Percentiles rank a stretch among this genome's conserved stretches.
phyloP scores from a whole-genome alignment of 352 stramenopile species.

The Peronospora destructor region DNA sequence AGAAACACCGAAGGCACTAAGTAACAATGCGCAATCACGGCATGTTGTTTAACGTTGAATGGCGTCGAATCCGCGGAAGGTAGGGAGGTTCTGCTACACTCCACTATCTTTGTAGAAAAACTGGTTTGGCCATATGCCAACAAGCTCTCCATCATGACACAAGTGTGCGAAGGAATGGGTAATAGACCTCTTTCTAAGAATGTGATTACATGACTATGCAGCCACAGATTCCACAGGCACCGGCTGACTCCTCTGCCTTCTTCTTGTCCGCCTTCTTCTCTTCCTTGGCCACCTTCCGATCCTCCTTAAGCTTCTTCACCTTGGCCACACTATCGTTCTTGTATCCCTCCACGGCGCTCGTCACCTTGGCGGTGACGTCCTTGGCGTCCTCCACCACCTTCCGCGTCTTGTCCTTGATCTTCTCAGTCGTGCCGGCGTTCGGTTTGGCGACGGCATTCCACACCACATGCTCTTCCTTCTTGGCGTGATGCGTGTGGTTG shows the following conservation, averaged over 20 bases:
- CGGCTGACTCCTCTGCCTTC: slow-evolving; percentile 39
- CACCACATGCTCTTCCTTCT: slow-evolving; percentile 39
- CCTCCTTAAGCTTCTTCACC: slow-evolving; percentile 47
- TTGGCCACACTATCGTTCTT: slow-evolving; percentile 63
- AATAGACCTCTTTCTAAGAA: neutral
- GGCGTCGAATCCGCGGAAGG: neutral
- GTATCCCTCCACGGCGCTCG: slow-evolving; percentile 54
- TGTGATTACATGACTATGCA: slow-evolving; percentile 57
- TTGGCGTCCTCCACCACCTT: slow-evolving; percentile 38
- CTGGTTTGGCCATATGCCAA: neutral
- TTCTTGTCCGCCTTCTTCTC: slow-evolving; percentile 35
- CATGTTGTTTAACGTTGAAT: slow-evolving; percentile 27
- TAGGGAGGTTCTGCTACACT: slow-evolving; percentile 14
- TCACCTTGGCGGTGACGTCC: slow-evolving; percentile 37
- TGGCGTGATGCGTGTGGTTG: slow-evolving; percentile 18
- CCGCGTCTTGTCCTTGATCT: slow-evolving; percentile 42
- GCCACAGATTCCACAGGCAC: slow-evolving; percentile 44
- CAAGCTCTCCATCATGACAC: neutral
- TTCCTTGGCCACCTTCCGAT: slow-evolving; percentile 44
- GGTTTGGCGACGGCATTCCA: slow-evolving; percentile 40
- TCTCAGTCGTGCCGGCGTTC: slow-evolving; percentile 28
- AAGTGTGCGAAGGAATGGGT: neutral
- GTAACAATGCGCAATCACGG: slow-evolving; percentile 18
- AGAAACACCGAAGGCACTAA: neutral
- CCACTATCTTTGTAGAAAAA: slow-evolving; percentile 17